Evolutionary conservation across 2,329 filamentous ascomycete species (phyloP).

Genomic region (Pezicula rhizophila): DNA sequence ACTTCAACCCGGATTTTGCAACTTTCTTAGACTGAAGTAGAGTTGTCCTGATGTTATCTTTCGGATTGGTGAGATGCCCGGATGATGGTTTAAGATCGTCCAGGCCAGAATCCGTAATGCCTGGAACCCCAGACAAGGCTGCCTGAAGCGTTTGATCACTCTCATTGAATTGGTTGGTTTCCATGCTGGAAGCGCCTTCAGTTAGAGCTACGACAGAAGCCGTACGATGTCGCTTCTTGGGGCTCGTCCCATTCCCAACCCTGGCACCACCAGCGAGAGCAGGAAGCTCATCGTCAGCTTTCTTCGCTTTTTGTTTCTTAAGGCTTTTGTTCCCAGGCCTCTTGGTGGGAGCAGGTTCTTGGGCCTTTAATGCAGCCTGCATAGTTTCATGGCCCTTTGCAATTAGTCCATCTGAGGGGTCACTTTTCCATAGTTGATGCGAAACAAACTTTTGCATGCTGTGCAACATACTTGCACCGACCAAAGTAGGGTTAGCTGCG

Average conservation of each 20-base stretch:
- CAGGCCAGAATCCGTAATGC: too few relatives aligned
- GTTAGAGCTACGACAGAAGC: background rate
- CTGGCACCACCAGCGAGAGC: slow-evolving; percentile 18
- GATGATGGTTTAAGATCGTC: too few relatives aligned
- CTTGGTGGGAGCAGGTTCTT: slow-evolving; percentile 1
- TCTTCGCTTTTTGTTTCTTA: slow-evolving; percentile 7
- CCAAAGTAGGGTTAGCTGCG: slow-evolving; percentile 39
- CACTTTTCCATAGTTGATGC: slow-evolving; percentile 23
- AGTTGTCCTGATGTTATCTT: too few relatives aligned
- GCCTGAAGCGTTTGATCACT: too few relatives aligned
- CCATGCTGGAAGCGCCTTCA: background rate
- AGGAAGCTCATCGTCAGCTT: slow-evolving; percentile 4
- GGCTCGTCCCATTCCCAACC: slow-evolving; percentile 11
- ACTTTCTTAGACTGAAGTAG: background rate
- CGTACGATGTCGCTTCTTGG: slow-evolving; percentile 10
- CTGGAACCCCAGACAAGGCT: too few relatives aligned
- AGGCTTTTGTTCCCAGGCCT: background rate
- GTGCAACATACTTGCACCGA: slow-evolving; percentile 48
- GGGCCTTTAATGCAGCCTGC: background rate
- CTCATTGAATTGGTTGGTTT: too few relatives aligned
- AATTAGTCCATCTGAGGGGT: slow-evolving; percentile 13
- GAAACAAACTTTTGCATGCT: slow-evolving; percentile 47
- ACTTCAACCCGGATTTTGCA: slow-evolving; percentile 7
- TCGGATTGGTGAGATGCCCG: too few relatives aligned
- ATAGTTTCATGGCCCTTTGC: background rate